phyloP scores from a whole-genome alignment of 2,329 filamentous ascomycete species.

The Trichoderma arundinaceum region DNA sequence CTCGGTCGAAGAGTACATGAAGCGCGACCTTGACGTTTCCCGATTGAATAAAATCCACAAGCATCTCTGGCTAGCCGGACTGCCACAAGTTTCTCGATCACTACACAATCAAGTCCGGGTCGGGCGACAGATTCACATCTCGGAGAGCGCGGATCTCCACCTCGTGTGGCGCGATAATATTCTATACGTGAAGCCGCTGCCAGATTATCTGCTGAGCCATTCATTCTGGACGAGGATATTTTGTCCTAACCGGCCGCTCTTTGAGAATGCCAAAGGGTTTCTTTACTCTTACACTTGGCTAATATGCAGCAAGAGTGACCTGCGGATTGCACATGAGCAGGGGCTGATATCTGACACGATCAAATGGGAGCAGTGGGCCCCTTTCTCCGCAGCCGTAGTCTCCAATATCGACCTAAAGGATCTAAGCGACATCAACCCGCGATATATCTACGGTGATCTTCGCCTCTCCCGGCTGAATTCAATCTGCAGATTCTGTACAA shows the following conservation, averaged over 20 bases:
- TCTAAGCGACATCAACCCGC: not conserved
- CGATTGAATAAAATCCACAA: slow-evolving; percentile 18
- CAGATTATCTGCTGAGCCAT: slow-evolving; percentile 10
- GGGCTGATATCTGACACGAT: not conserved
- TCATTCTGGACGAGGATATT: not conserved
- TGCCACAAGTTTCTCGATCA: slow-evolving; percentile 6
- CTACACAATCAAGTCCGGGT: slow-evolving; percentile 18
- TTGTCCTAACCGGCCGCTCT: not conserved
- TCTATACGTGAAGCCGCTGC: slow-evolving; percentile 21
- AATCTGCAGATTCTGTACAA: not conserved
- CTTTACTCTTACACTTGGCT: slow-evolving; percentile 22
- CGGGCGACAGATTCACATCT: slow-evolving; percentile 8
- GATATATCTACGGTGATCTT: slow-evolving; percentile 18
- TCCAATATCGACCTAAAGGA: not conserved
- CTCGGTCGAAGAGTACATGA: not conserved
- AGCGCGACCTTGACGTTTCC: slow-evolving; percentile 8
- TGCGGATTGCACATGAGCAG: slow-evolving; percentile 6
- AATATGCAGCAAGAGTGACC: slow-evolving; percentile 22
- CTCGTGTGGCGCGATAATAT: slow-evolving; percentile 22
- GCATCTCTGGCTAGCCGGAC: slow-evolving; percentile 19
- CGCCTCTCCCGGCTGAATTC: not conserved
- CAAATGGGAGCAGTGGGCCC: slow-evolving; percentile 11
- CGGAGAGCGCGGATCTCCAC: slow-evolving; percentile 18
- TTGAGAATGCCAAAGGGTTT: slow-evolving; percentile 12
- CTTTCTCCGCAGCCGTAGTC: slow-evolving; percentile 18